Evolutionary conservation across 331 rosid species (phyloP).

Genomic region (Rhamnella rubrinervis): DNA sequence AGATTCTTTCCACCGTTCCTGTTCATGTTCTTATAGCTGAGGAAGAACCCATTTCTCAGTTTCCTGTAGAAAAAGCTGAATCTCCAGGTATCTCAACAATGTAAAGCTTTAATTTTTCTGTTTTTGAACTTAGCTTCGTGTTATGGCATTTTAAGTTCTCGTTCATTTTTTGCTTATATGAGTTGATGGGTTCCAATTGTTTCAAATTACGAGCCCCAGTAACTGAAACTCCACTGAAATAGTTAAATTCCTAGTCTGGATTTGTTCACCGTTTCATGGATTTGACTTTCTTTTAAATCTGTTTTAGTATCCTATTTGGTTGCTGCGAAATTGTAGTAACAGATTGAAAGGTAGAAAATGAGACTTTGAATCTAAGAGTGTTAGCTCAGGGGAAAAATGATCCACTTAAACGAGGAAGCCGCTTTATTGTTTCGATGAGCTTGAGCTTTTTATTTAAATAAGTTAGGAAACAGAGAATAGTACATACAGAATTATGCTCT

Average conservation of each 20-base stretch:
- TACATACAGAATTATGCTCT: not conserved
- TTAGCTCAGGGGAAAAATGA: too few relatives aligned
- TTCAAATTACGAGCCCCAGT: slow-evolving; percentile 9
- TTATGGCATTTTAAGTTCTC: not conserved
- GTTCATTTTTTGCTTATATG: slow-evolving; percentile 17
- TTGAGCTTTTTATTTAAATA: not conserved
- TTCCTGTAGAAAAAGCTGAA: slow-evolving; percentile 55
- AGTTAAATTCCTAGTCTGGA: not conserved
- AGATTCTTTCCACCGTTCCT: slow-evolving; percentile 32
- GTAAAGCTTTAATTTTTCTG: not conserved
- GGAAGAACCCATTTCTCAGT: slow-evolving; percentile 37
- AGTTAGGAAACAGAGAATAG: not conserved
- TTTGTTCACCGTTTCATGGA: slow-evolving; percentile 1
- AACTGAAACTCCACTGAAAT: slow-evolving; percentile 23
- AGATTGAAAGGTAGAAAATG: not conserved
- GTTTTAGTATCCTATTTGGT: slow-evolving; percentile 2
- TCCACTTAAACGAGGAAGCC: too few relatives aligned
- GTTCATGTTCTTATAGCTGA: slow-evolving; percentile 11
- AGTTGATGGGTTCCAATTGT: slow-evolving; percentile 12
- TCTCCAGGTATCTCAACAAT: slow-evolving; percentile 60
- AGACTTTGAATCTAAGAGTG: not conserved
- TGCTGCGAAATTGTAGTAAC: slow-evolving; percentile 5
- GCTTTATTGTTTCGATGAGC: not conserved
- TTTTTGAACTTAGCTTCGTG: not conserved
- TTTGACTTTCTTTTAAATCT: not conserved